Evolutionary conservation across 371 early-diverging fungal species (phyloP), one percentile per base, ranked within the genome.

Genomic region (Choanephora cucurbitarum): DNA sequence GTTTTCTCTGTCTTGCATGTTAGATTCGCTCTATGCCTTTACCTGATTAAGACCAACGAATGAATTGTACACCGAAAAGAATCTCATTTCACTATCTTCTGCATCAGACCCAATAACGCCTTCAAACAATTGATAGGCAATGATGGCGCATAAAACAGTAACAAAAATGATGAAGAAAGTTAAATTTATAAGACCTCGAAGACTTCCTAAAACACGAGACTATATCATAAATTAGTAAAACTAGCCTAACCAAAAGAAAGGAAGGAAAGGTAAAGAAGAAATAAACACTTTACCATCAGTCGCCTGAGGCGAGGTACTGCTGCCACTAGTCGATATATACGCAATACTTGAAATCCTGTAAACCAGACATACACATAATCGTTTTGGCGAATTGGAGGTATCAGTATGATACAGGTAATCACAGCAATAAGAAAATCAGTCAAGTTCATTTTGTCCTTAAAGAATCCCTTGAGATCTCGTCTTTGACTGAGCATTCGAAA

Each of bases 21-120:
- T 11, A 14, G 1, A 37, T 11, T 15, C 1, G 31, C 60, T n/a
- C n/a, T n/a, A n/a, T n/a, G n/a, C n/a, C n/a, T n/a, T 55, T 70
- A 80, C 85, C 70, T 86, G 87, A 64, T 84, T 79, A 44, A 85
- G 63, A 14, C 66, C 83, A 11, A 73, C 75, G 64, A 84, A 86
- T 17, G 83, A 76, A 64, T 84, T 84, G 55, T 82, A 86, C 40
- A 85, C 74, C 5, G 84, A 82, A 34, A 78, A 79, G 49, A 86
- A 86, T 39, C 73, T 67, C 82, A 86, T 84, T 54, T 73, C 73
- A 5, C 7, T 5, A 37, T 47, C 52, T 1, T 73, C 69, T 15
- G 64, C 72, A 45, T 60, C 58, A 10, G 73, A 67, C 45, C 79
- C 76, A 14, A 86, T 57, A 11, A 70, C 51, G 0, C 80, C 80